Percentiles rank a stretch among this genome's conserved stretches.
Evolutionary conservation across 306 rosid genomes (phyloP).

Genomic region (Pachyrhizus erosus): DNA sequence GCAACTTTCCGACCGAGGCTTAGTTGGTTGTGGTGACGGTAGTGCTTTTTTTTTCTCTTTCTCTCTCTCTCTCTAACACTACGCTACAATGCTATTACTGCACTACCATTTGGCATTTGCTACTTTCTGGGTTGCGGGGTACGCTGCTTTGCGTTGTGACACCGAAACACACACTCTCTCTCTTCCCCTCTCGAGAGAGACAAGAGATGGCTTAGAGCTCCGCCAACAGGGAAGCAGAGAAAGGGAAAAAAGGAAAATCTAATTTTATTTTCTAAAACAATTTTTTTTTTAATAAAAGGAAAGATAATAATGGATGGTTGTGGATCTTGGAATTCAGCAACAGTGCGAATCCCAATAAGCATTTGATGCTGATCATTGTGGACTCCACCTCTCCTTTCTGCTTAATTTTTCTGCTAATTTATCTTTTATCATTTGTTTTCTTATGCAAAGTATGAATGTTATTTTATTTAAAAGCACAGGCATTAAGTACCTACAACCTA

Average conservation of each 20-base stretch:
- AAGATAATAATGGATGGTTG: constrained; percentile 59
- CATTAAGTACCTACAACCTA: constrained; percentile 33
- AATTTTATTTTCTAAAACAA: background rate
- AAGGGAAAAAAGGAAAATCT: constrained; percentile 28
- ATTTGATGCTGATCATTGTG: constrained; percentile 99
- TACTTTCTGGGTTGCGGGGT: constrained; percentile 47
- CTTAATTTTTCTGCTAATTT: constrained; percentile 1
- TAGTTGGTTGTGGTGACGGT: constrained; percentile 57
- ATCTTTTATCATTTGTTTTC: background rate
- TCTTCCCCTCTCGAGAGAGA: constrained; percentile 43
- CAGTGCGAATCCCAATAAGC: constrained; percentile 99
- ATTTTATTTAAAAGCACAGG: constrained; percentile 31
- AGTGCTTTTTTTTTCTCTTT: constrained; percentile 31
- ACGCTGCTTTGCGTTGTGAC: constrained; percentile 40
- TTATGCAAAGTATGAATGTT: constrained; percentile 27
- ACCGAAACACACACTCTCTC: constrained; percentile 8
- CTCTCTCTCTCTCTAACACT: constrained; percentile 26
- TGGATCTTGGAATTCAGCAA: constrained; percentile 92
- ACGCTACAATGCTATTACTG: constrained; percentile 39
- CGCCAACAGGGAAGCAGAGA: constrained; percentile 61
- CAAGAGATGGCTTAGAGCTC: constrained; percentile 57
- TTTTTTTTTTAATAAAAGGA: background rate
- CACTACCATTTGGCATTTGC: constrained; percentile 49
- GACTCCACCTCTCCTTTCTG: constrained; percentile 78
- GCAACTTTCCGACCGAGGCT: constrained; percentile 82